Conservation (phyloP, 805 yeast species). For the Sugiyamaella floridensis region DNA sequence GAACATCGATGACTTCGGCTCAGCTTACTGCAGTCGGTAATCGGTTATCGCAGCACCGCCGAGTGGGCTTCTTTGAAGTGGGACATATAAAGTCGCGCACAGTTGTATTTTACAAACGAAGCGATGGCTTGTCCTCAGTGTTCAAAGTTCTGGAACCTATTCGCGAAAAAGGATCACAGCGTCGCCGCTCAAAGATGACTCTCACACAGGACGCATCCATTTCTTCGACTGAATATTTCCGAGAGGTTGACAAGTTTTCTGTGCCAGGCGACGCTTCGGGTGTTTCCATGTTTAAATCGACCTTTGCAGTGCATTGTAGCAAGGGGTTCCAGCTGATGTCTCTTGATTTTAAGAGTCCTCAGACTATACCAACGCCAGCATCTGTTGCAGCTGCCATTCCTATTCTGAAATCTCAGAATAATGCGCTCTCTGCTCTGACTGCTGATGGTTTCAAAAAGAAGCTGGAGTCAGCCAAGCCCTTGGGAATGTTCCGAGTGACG, state of each 20-base stretch:
- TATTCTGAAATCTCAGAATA: conserved; percentile 27
- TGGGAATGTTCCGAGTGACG: conserved; percentile 57
- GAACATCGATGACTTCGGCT: background rate
- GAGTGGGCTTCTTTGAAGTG: conserved; percentile 55
- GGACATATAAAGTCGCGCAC: conserved; percentile 63
- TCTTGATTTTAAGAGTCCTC: conserved; percentile 48
- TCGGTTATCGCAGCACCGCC: conserved; percentile 31
- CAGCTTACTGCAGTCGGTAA: conserved; percentile 39
- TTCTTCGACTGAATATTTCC: conserved; percentile 36
- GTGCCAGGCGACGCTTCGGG: conserved; percentile 53
- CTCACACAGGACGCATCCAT: conserved; percentile 17
- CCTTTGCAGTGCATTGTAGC: conserved; percentile 59
- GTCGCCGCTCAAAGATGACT: conserved; percentile 20
- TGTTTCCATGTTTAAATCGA: conserved; percentile 55
- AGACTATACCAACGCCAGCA: conserved; percentile 46
- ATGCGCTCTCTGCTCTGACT: conserved; percentile 33
- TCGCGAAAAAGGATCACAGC: conserved; percentile 29
- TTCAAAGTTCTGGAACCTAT: conserved; percentile 60
- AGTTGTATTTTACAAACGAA: conserved; percentile 51
- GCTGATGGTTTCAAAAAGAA: conserved; percentile 22
- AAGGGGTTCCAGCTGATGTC: conserved; percentile 63
- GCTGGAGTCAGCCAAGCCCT: conserved; percentile 39
- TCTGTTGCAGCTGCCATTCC: conserved; percentile 11
- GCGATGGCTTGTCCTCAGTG: conserved; percentile 42
- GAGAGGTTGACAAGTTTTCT: conserved; percentile 42